Conservation (phyloP, 768 basidiomycete species). For the Cystofilobasidium capitatum region DNA sequence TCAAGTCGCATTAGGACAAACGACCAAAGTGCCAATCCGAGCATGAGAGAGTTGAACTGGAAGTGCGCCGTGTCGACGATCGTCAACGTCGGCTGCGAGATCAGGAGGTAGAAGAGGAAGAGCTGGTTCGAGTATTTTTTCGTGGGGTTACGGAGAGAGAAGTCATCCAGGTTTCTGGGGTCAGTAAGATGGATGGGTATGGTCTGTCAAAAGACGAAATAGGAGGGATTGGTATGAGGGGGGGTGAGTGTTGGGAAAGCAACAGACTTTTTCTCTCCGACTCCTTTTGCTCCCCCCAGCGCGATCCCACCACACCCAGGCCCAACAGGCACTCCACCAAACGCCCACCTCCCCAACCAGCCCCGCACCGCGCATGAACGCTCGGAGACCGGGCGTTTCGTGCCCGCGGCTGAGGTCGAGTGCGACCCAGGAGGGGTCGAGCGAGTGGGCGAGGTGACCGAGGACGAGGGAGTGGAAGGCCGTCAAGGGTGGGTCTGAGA, state of each 20-base stretch:
- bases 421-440: conserved; percentile 60
- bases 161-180: no score
- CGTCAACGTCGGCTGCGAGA: conserved; percentile 66
- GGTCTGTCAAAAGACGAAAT: not conserved
- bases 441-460: conserved; percentile 45
- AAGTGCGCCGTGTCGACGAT: conserved; percentile 89
- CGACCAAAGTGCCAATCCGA: conserved; percentile 48
- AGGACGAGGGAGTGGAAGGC: conserved; percentile 50
- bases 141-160: no score
- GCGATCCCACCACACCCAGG: conserved; percentile 57
- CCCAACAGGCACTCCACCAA: conserved; percentile 59
- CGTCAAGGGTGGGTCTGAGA: conserved; percentile 66
- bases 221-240: not conserved
- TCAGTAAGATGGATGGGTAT: not conserved
- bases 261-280: conserved; percentile 57
- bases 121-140: no score
- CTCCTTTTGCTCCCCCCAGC: conserved; percentile 55
- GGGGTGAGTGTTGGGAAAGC: no score
- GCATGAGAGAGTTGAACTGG: conserved; percentile 91
- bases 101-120: conserved; percentile 56
- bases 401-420: conserved; percentile 60
- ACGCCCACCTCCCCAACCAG: conserved; percentile 57
- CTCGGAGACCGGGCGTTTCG: conserved; percentile 55
- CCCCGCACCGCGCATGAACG: conserved; percentile 74
- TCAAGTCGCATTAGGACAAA: conserved; percentile 35